phyloP scores from a whole-genome alignment of 2,329 filamentous ascomycete species.

The Fusarium sp. region DNA sequence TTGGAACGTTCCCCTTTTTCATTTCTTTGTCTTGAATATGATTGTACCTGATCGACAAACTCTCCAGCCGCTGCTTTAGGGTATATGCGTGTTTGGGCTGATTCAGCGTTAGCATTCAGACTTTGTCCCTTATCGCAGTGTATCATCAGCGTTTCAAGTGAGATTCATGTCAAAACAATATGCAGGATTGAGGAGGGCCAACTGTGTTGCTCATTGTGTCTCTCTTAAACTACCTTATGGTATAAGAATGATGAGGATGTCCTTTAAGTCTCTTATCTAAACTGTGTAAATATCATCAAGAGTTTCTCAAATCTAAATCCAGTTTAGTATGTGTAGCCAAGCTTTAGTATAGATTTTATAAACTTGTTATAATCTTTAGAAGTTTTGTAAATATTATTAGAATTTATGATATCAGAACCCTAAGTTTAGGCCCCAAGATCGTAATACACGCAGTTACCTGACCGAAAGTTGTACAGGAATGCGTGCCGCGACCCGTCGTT shows the following conservation, averaged over 20 bases:
- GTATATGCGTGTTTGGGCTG: not conserved
- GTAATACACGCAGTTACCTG: constrained; percentile 85
- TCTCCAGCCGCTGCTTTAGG: not conserved
- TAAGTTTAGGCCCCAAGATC: constrained; percentile 64
- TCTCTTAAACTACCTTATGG: not conserved
- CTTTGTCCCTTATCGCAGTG: not conserved
- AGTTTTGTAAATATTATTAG: not conserved
- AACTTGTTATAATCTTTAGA: not conserved
- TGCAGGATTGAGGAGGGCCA: not conserved
- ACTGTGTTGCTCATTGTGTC: not conserved
- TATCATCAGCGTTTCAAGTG: constrained; percentile 13
- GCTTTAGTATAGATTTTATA: too few species aligned
- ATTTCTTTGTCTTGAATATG: not conserved
- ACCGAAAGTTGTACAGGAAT: constrained; percentile 93
- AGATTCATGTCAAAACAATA: not conserved
- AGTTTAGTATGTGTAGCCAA: not conserved
- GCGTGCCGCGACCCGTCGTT: constrained; percentile 72
- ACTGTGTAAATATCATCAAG: not conserved
- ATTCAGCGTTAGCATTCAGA: not conserved
- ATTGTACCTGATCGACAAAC: not conserved
- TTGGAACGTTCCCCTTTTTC: not conserved
- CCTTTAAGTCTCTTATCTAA: not conserved
- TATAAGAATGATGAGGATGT: not conserved
- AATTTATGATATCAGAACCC: not conserved
- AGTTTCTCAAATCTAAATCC: not conserved